phyloP scores from a whole-genome alignment of 2,329 filamentous ascomycete genomes.

The Lachnellula arida region DNA sequence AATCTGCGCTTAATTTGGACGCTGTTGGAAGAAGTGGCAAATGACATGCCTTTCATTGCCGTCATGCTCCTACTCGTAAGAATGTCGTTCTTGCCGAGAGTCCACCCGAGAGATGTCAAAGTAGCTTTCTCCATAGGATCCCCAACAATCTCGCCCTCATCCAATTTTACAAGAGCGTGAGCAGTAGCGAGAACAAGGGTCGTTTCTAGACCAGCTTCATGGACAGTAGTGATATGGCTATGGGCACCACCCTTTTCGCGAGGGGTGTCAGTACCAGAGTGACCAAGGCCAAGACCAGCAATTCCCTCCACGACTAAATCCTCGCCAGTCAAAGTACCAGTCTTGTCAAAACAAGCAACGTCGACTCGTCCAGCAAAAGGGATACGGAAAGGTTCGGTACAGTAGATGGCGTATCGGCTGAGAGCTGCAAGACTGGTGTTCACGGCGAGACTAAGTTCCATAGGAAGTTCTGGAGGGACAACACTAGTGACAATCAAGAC shows the following conservation, averaged over 20 bases:
- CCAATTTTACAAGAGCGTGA: constrained; percentile 90
- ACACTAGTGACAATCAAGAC: constrained; percentile 97
- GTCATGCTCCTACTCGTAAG: constrained; percentile 62
- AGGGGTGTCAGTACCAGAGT: constrained; percentile 58
- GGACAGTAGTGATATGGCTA: constrained; percentile 68
- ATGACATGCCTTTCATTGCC: constrained; percentile 39
- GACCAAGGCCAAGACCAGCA: constrained; percentile 75
- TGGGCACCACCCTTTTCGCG: constrained; percentile 77
- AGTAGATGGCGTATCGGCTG: constrained; percentile 95
- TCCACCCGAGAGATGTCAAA: constrained; percentile 83
- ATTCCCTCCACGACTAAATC: constrained; percentile 96
- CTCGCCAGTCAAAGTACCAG: constrained; percentile 91
- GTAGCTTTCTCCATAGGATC: constrained; percentile 99
- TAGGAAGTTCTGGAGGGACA: constrained; percentile 94
- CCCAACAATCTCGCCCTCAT: constrained; percentile 94
- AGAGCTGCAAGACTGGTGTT: constrained; percentile 95
- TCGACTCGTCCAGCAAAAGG: constrained; percentile 94
- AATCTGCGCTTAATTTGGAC: constrained; percentile 96
- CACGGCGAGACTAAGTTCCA: constrained; percentile 95
- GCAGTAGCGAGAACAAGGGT: constrained; percentile 91
- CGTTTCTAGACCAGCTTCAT: constrained; percentile 70
- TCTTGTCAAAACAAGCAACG: constrained; percentile 98
- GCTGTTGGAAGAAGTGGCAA: constrained; percentile 56
- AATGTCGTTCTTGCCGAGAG: constrained; percentile 81
- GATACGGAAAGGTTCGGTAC: constrained; percentile 97